A percentile compares a stretch with the other conserved stretches of the same genome.
phyloP scores from a whole-genome alignment of 2,329 filamentous ascomycete genomes.

The Rosellinia necatrix region DNA sequence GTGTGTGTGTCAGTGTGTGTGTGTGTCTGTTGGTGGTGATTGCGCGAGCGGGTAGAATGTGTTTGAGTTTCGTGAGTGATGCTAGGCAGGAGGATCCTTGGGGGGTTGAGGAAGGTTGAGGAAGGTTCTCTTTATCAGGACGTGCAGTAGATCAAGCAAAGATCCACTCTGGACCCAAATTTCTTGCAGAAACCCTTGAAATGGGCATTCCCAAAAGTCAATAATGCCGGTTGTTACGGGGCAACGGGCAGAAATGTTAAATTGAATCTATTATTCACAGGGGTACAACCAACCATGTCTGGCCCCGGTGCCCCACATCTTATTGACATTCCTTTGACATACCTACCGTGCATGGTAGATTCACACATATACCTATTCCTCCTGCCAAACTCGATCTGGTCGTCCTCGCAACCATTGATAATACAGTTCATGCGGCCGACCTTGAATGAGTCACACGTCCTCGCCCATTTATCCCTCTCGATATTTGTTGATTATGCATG shows the following conservation, averaged over 20 bases:
- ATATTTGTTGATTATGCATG: background rate
- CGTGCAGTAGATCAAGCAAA: background rate
- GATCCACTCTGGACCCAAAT: slow-evolving; percentile 15
- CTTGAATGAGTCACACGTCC: slow-evolving; percentile 40
- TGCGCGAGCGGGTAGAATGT: background rate
- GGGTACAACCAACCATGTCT: too few species aligned
- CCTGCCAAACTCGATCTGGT: slow-evolving; percentile 26
- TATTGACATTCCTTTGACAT: background rate
- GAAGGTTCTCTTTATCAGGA: slow-evolving; percentile 21
- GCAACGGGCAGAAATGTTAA: slow-evolving; percentile 18
- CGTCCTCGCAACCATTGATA: slow-evolving; percentile 31
- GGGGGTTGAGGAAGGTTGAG: too few species aligned
- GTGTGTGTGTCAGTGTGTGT: too few species aligned
- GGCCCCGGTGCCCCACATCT: background rate
- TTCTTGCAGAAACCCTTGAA: slow-evolving; percentile 24
- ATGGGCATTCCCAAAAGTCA: slow-evolving; percentile 22
- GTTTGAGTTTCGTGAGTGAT: background rate
- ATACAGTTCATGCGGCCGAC: slow-evolving; percentile 35
- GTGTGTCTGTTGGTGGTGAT: background rate
- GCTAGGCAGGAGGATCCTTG: too few species aligned
- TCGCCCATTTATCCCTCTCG: slow-evolving; percentile 26
- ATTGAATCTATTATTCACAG: background rate
- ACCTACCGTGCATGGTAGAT: too few species aligned
- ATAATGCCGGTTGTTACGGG: slow-evolving; percentile 28
- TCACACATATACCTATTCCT: slow-evolving; percentile 11